Base-by-base conservation (phyloP, 2,329 filamentous ascomycete genomes). In the Ceratocystis alfenasii region DNA sequence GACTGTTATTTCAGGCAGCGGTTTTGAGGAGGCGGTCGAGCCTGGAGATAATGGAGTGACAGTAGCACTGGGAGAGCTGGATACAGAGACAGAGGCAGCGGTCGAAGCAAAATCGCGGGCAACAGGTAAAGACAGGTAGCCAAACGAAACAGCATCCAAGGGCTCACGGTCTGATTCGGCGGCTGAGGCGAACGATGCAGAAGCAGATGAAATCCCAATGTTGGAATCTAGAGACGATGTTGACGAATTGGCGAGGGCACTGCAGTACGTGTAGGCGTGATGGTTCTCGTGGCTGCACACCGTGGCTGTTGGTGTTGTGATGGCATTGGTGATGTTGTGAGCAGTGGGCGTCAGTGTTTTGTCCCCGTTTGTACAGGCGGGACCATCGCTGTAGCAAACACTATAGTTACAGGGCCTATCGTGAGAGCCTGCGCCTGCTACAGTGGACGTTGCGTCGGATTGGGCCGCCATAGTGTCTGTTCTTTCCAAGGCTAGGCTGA, bases 201-300 rank as follows among this genome's bases (percentile, higher is more conserved):
- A 22, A 8, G 55, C 15, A 5, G 25, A 36, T 59, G 55, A 36
- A 36, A 59, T 59, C 0, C 28, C 55, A 36, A 22, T 36, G 5
- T 28, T 59, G 28, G 55, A 59, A 59, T 59, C 55, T 8, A 59
- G 55, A 17, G 55, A 59, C 55, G 55, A 59, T 36, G 55, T 59
- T 30, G 55, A 36, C 3, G 55, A 62, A 22, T 45, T 45, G 10
- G 60, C n/a, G 60, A 62, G n/a, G n/a, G 36, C 22, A 41, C 36
- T 10, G 60, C 36, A 30, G 45, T 28, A 44, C 15, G 60, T 46
- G 45, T 48, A 33, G 36, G 60, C 25, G 36, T 61, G 36, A 15
- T 41, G 36, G 12, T 41, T 41, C 10, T 15, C 10, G 36, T 41
- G 36, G 36, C 36, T 12, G 36, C 36, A 41, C 12, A 41, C 10